Base-by-base conservation (phyloP, 2,329 filamentous ascomycete species). In the Tolypocladium sp. region DNA sequence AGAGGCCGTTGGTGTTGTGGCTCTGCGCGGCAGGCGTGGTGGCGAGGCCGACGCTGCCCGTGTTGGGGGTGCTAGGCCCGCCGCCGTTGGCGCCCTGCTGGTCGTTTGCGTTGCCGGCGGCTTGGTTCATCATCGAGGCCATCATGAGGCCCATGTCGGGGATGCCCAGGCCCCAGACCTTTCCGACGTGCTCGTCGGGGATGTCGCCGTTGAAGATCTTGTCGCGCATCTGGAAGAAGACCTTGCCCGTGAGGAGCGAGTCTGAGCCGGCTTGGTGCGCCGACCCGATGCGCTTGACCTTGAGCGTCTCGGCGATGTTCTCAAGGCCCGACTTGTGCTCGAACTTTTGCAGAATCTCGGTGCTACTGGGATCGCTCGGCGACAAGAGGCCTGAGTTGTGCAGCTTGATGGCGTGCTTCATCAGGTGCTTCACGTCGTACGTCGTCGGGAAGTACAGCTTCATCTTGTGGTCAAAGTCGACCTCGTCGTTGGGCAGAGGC, bases 401-500 rank as follows among this genome's bases (percentile, higher is more conserved):
- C 58, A 88, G 82, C 66, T 84, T 84, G 64, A 89, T 88, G 35
- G 91, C 92, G 68, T 92, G 87, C 71, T 96, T 96, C 84, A 97
- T 93, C 46, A 99, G 83, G 72, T 94, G 96, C 77, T 99, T 99
- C 66, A 99, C 94, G 71, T 99, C 94, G 72, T 94, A 96, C 0
- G 96, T 85, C 22, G 88, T 88, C 0, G 94, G 94, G 73, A 99
- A 99, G 79, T 93, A 97, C 54, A 91, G 88, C 70, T 90, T 90
- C 75, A 97, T 91, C 55, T 93, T 84, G 68, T 88, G 84, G 70
- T 95, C 90, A 72, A 97, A 99, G 63, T 94, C 88, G 56, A 87
- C 83, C 71, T 97, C 94, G 65, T 96, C 91, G 66, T 92, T 90
- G 0, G 94, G 94, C 9, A 99, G 80, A 52, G 88, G 85, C 64